Evolutionary conservation across 805 yeast genomes (phyloP).

Genomic region (Hemisphaericaspora nanyangensis): DNA sequence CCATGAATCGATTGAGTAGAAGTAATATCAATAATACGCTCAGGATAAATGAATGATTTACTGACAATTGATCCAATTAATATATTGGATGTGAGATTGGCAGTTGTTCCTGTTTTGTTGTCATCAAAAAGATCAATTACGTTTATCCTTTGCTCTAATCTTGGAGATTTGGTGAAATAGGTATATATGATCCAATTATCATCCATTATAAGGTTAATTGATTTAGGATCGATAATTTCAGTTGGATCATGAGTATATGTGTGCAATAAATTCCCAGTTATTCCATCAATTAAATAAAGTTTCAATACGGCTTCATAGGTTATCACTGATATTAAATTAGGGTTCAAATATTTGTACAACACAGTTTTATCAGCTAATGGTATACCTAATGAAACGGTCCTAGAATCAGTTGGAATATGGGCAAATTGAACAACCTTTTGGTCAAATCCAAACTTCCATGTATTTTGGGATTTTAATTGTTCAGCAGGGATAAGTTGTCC

Average conservation of each 20-base stretch:
- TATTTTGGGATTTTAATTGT: constrained; percentile 12
- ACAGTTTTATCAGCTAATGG: constrained; percentile 68
- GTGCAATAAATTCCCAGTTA: constrained; percentile 63
- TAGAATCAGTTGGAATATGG: constrained; percentile 18
- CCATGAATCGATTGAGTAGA: constrained; percentile 38
- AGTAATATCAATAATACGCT: constrained; percentile 47
- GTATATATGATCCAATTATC: constrained; percentile 83
- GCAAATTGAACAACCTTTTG: constrained; percentile 15
- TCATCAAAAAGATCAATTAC: constrained; percentile 78
- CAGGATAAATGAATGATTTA: constrained; percentile 63
- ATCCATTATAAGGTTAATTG: constrained; percentile 57
- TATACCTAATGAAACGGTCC: constrained; percentile 56
- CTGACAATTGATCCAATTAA: constrained; percentile 45
- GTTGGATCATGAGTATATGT: constrained; percentile 38
- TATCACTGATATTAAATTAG: constrained; percentile 56
- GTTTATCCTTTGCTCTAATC: constrained; percentile 51
- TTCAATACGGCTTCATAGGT: constrained; percentile 30
- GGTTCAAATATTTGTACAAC: constrained; percentile 78
- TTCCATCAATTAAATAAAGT: constrained; percentile 58
- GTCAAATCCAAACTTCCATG: constrained; percentile 27
- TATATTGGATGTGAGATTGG: constrained; percentile 24
- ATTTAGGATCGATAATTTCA: constrained; percentile 33
- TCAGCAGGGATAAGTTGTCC: constrained; percentile 18
- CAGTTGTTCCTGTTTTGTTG: constrained; percentile 15
- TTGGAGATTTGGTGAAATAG: constrained; percentile 48